Evolutionary conservation across 257 asterid species (phyloP).

Genomic region (Orobanche coerulescens): DNA sequence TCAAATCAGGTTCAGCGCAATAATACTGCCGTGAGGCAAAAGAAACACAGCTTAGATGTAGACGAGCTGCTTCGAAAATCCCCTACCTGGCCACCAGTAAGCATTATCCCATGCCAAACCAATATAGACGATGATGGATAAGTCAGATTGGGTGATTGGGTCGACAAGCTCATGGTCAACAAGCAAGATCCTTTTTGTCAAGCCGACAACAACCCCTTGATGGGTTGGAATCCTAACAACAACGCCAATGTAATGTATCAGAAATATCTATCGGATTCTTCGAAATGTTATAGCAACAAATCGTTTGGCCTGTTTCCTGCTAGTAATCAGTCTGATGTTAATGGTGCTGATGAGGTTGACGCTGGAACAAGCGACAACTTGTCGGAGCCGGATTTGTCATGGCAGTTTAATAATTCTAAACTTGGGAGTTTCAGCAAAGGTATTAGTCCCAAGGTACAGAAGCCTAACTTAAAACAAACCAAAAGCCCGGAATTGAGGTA

Average conservation of each 20-base stretch:
- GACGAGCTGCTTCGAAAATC: slow-evolving; percentile 26
- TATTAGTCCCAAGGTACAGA: slow-evolving; percentile 40
- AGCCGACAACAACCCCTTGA: background rate
- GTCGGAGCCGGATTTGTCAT: slow-evolving; percentile 78
- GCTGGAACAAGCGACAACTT: slow-evolving; percentile 81
- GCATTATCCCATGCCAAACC: slow-evolving; percentile 3
- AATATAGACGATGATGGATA: slow-evolving; percentile 23
- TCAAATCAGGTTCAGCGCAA: background rate
- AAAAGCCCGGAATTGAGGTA: slow-evolving; percentile 71
- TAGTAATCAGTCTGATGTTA: slow-evolving; percentile 38
- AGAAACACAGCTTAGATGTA: background rate
- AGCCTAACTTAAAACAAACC: slow-evolving; percentile 37
- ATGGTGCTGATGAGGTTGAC: slow-evolving; percentile 52
- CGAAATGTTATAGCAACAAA: slow-evolving; percentile 41
- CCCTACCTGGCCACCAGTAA: slow-evolving; percentile 60
- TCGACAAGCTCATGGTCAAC: slow-evolving; percentile 92
- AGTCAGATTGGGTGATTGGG: slow-evolving; percentile 67
- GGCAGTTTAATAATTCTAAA: slow-evolving; percentile 75
- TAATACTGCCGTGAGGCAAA: background rate
- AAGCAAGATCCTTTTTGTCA: slow-evolving; percentile 39
- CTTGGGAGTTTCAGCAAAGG: slow-evolving; percentile 45
- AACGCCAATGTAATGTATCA: slow-evolving; percentile 41
- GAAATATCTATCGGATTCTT: slow-evolving; percentile 46
- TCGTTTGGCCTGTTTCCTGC: slow-evolving; percentile 29
- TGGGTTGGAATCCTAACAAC: slow-evolving; percentile 45